Conservation (phyloP, 1,284 basidiomycete species). For the Neonothopanus nambi region DNA sequence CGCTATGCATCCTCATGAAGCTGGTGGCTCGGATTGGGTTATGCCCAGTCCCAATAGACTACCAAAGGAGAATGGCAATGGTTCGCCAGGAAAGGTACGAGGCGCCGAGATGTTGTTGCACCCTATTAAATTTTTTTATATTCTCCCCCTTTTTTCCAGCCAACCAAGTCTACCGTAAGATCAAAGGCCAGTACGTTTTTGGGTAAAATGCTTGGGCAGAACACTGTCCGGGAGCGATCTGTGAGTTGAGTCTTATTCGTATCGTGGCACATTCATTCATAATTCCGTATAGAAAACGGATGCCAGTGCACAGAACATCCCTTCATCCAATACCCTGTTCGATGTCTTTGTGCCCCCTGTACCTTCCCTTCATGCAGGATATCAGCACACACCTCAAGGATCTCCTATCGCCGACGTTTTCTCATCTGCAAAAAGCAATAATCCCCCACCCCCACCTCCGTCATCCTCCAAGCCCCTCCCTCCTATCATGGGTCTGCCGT, state of each 20-base stretch:
- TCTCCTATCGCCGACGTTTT: conserved; percentile 58
- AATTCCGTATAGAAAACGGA: conserved; percentile 42
- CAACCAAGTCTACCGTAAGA: conserved; percentile 61
- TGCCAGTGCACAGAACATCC: conserved; percentile 27
- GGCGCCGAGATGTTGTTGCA: conserved; percentile 3
- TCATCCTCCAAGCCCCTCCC: conserved; percentile 65
- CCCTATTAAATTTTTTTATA: conserved; percentile 9
- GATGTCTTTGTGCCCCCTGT: conserved; percentile 66
- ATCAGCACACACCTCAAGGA: conserved; percentile 35
- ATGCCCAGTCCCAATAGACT: conserved; percentile 39
- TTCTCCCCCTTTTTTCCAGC: conserved; percentile 31
- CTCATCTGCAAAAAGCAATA: conserved; percentile 32
- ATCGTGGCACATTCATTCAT: conserved; percentile 12
- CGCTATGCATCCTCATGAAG: conserved; percentile 13
- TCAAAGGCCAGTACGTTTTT: conserved; percentile 77
- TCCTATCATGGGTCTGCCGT: conserved; percentile 40
- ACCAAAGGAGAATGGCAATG: conserved; percentile 34
- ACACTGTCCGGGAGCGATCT: conserved; percentile 63
- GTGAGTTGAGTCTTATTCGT: conserved; percentile 42
- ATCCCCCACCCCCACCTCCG: conserved; percentile 32
- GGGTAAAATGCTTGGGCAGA: conserved; percentile 73
- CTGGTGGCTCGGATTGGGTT: conserved; percentile 47
- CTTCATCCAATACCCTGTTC: conserved; percentile 35
- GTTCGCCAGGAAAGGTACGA: conserved; percentile 41
- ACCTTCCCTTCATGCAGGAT: conserved; percentile 60